Evolutionary conservation across 176 grass and related monocot genomes (phyloP).

Genomic region (Melocanna baccifera): DNA sequence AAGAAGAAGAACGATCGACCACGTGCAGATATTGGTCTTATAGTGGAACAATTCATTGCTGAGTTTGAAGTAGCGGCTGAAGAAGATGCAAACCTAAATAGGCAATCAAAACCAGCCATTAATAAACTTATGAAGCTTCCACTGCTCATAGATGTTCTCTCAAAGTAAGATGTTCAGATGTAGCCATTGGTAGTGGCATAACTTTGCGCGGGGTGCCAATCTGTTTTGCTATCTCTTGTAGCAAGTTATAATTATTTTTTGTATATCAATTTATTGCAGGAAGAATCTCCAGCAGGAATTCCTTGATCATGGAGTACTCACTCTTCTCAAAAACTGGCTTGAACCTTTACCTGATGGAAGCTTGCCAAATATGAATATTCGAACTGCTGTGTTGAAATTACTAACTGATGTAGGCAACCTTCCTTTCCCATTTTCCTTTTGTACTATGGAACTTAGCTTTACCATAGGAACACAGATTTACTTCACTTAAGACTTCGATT

Average conservation of each 20-base stretch:
- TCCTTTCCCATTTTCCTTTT: not conserved
- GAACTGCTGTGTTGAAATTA: conserved; percentile 81
- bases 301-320: conserved; percentile 92
- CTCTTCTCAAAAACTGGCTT: conserved; percentile 90
- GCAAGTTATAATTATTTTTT: conserved; percentile 11
- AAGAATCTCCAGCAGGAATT: conserved; percentile 99
- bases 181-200: not conserved
- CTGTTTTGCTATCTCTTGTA: not conserved
- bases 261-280: conserved; percentile 45
- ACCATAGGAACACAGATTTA: not conserved
- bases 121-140: conserved; percentile 97
- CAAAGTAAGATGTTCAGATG: conserved; percentile 68
- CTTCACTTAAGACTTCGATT: not conserved
- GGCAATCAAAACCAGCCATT: conserved; percentile 90
- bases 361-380: conserved; percentile 93
- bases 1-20: conserved; percentile 90
- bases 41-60: conserved; percentile 93
- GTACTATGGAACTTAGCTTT: conserved; percentile 2
- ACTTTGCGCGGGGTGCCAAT: not conserved
- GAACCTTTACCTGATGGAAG: conserved; percentile 93
- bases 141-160: conserved; percentile 87
- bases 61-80: conserved; percentile 90
- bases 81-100: conserved; percentile 94
- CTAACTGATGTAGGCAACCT: conserved; percentile 64
- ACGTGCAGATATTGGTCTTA: conserved; percentile 82